These are phyloP conservation scores for Coemansia sp. DNA, from an alignment of 192 early-diverging fungal genomes.

Conservation along the genomic window DNA sequence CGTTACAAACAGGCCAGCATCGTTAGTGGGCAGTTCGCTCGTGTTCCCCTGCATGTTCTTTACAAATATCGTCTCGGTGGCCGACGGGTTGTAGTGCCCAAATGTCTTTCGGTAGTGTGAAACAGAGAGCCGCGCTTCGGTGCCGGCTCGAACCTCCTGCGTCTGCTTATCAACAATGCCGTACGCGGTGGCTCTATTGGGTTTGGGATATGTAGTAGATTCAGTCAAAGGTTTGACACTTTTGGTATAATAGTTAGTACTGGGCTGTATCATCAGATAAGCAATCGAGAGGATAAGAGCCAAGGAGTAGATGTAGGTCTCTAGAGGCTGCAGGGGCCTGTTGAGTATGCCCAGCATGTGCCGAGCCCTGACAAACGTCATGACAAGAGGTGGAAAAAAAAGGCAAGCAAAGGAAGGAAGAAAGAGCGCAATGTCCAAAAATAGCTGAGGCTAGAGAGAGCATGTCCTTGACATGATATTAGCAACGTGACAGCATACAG, in stretches of 20 bases:
- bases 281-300: constrained; percentile 13
- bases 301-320: constrained; percentile 21
- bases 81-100: constrained; percentile 17
- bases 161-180: constrained; percentile 14
- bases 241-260: neutral
- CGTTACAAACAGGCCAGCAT: constrained; percentile 44
- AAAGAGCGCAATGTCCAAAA: neutral
- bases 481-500: neutral
- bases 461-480: neutral
- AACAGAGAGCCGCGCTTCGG: constrained; percentile 2
- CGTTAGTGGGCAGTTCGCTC: constrained; percentile 29
- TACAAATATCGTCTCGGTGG: neutral
- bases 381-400: neutral
- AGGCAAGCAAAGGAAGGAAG: neutral
- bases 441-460: neutral
- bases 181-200: constrained; percentile 9
- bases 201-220: neutral
- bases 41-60: constrained; percentile 38
- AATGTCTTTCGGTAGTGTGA: constrained; percentile 27
- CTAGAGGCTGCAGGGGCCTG: constrained; percentile 15
- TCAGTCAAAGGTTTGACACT: constrained; percentile 13
- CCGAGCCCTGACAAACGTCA: constrained; percentile 22
- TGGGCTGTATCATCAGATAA: constrained; percentile 22
- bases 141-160: constrained; percentile 3
- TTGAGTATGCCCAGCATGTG: constrained; percentile 15